Conservation (phyloP, 257 asterid species). For the Catharanthus roseus region DNA sequence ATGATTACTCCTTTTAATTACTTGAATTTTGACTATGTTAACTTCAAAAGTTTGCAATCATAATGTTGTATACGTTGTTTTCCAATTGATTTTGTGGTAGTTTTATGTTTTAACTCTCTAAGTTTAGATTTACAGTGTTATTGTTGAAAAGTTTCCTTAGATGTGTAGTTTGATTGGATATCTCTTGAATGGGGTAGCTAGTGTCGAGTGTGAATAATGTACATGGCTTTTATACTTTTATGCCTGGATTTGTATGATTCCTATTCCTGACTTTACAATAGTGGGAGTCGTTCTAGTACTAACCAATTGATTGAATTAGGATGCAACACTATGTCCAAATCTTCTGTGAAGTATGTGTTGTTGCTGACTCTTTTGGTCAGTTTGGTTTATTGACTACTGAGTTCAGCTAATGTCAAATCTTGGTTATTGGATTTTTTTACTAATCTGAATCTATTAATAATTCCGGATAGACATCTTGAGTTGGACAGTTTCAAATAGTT, state of each 20-base stretch:
- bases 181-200: neutral
- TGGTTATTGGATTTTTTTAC: too few species aligned
- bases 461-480: neutral
- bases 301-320: neutral
- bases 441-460: neutral
- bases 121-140: too few species aligned
- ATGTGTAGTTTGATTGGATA: neutral
- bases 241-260: neutral
- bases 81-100: neutral
- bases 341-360: neutral
- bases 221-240: neutral
- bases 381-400: neutral
- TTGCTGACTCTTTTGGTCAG: neutral
- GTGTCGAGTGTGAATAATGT: too few species aligned
- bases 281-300: neutral
- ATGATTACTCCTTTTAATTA: neutral
- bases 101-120: neutral
- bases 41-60: conserved; percentile 14
- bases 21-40: conserved; percentile 14
- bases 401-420: too few species aligned
- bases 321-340: neutral
- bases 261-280: too few species aligned
- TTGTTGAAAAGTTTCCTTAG: neutral
- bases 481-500: neutral
- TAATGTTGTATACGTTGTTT: neutral